phyloP scores from a whole-genome alignment of 2,329 filamentous ascomycete species.

The Metarhizium robertsii region DNA sequence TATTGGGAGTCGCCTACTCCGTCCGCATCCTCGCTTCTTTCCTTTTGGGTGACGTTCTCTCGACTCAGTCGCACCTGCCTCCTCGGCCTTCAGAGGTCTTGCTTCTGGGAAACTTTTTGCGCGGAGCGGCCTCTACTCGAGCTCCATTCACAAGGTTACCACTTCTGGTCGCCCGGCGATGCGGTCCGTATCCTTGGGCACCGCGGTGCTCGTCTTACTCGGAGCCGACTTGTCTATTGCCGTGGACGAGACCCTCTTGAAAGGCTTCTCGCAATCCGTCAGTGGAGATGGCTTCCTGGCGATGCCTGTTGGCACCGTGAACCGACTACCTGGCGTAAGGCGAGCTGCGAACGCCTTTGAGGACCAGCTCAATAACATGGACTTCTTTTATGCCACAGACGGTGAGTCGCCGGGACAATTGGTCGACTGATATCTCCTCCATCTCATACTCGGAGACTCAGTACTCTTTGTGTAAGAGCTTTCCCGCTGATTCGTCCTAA shows the following conservation, averaged over 20 bases:
- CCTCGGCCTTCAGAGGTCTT: not conserved
- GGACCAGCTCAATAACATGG: constrained; percentile 23
- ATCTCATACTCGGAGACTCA: not conserved
- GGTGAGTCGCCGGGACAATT: constrained; percentile 15
- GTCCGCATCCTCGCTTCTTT: not conserved
- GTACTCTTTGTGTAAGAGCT: no score
- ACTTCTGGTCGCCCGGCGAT: constrained; percentile 1
- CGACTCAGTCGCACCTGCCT: not conserved
- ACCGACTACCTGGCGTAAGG: constrained; percentile 11
- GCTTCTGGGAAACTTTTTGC: not conserved
- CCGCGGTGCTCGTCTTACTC: constrained; percentile 9
- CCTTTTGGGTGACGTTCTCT: not conserved
- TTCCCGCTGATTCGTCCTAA: not conserved
- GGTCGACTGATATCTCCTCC: not conserved
- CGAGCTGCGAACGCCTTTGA: constrained; percentile 17
- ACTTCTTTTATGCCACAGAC: constrained; percentile 30
- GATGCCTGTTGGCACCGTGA: constrained; percentile 24
- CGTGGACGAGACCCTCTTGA: not conserved
- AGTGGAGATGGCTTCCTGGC: constrained; percentile 27
- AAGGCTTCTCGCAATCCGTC: constrained; percentile 18
- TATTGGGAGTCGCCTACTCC: not conserved
- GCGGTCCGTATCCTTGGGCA: constrained; percentile 6
- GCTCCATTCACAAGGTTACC: not conserved
- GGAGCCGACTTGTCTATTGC: constrained; percentile 3
- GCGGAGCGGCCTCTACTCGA: not conserved